A percentile compares a stretch with the other conserved stretches of the same genome.
Conservation (phyloP, 768 basidiomycete species). For the Mycena capillaripes region DNA sequence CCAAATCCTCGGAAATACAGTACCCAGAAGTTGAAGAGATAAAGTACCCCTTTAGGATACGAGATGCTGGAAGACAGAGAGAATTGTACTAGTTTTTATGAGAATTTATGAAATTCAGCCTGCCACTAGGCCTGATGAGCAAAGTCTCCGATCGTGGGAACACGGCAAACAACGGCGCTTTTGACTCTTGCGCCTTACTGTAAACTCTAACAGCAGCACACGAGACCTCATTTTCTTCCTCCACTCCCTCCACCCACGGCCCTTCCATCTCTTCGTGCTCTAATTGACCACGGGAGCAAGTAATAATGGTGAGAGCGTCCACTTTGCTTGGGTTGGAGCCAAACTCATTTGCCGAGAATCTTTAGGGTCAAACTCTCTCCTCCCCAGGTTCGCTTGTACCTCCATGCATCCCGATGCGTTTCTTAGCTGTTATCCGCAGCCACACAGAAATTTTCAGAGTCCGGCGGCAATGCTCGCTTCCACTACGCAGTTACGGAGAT, state of each 20-base stretch:
- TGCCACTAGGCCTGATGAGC: no score
- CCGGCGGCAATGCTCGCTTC: conserved; percentile 79
- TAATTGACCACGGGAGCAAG: conserved; percentile 23
- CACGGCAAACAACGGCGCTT: conserved; percentile 1
- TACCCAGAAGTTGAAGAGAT: conserved; percentile 37
- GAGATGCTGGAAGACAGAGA: not conserved
- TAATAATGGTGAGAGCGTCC: conserved; percentile 30
- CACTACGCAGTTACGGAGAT: conserved; percentile 91
- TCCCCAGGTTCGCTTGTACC: conserved; percentile 70
- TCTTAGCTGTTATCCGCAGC: conserved; percentile 57
- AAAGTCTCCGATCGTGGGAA: not conserved
- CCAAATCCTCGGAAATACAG: conserved; percentile 59
- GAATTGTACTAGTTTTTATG: not conserved
- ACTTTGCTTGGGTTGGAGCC: conserved; percentile 5
- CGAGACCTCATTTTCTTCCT: conserved; percentile 24
- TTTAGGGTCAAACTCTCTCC: conserved; percentile 89
- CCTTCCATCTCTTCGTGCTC: not conserved
- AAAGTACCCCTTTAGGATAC: no score
- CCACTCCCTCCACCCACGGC: conserved; percentile 1
- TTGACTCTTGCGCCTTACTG: conserved; percentile 8
- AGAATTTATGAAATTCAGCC: not conserved
- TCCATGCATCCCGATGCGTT: conserved; percentile 8
- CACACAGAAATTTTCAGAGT: conserved; percentile 84
- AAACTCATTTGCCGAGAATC: conserved; percentile 33
- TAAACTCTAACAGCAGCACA: conserved; percentile 30